Conservation (phyloP, 2,329 filamentous ascomycete genomes). For the Tetracladium maxilliforme region DNA sequence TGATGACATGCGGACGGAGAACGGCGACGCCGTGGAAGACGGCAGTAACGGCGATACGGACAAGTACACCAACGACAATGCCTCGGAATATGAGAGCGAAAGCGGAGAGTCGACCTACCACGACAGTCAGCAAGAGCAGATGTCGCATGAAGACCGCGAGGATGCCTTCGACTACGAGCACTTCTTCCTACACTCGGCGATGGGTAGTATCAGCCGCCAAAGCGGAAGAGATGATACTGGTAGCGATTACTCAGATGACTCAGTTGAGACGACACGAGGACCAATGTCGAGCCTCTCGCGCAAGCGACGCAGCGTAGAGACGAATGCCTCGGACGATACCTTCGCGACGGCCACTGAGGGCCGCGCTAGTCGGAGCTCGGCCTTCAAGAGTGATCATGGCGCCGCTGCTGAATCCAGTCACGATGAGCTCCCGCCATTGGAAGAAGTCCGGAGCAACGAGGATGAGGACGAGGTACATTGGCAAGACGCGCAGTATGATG, state of each 20-base stretch:
- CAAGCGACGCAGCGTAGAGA: slow-evolving; percentile 26
- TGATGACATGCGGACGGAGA: slow-evolving; percentile 24
- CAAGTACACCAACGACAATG: slow-evolving; percentile 10
- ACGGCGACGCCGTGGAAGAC: slow-evolving; percentile 16
- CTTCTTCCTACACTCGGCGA: slow-evolving; percentile 85
- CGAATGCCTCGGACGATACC: slow-evolving; percentile 42
- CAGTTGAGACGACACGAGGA: slow-evolving; percentile 45
- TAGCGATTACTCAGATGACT: slow-evolving; percentile 44
- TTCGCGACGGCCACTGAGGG: slow-evolving; percentile 50
- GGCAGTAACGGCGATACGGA: no score
- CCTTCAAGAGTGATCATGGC: no score
- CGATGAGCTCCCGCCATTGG: no score
- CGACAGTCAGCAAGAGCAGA: slow-evolving; percentile 39
- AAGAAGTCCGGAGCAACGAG: no score
- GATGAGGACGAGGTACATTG: slow-evolving; percentile 14
- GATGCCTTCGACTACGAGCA: slow-evolving; percentile 96
- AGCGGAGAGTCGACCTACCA: slow-evolving; percentile 50
- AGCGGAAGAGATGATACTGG: slow-evolving; percentile 31
- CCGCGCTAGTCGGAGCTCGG: no score
- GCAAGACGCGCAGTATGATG: no score
- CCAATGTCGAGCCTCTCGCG: slow-evolving; percentile 14
- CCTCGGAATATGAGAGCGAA: slow-evolving; percentile 35
- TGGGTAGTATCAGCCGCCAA: slow-evolving; percentile 57
- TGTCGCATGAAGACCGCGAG: slow-evolving; percentile 81
- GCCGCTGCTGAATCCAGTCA: no score